Percentiles rank a stretch among this genome's conserved stretches.
Evolutionary conservation across 495 filamentous ascomycete species (phyloP).

Genomic region (Glonium stellatum): DNA sequence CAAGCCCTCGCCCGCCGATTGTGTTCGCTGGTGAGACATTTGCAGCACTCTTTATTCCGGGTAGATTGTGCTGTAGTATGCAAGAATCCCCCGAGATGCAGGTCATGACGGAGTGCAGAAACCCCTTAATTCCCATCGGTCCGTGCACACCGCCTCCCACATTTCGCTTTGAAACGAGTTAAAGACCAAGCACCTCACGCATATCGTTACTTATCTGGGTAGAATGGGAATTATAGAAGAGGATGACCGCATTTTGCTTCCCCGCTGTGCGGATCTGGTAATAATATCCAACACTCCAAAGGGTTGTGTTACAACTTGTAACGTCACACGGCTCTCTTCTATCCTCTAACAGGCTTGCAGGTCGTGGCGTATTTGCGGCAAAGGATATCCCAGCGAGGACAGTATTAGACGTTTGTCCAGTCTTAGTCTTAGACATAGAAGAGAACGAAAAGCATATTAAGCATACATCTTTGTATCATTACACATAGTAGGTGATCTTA

Average conservation of each 20-base stretch:
- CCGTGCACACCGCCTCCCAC: not conserved
- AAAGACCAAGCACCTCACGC: not conserved
- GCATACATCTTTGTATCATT: conserved; percentile 47
- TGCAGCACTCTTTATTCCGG: not conserved
- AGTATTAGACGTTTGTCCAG: conserved; percentile 47
- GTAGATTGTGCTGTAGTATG: not conserved
- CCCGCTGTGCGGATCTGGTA: conserved; percentile 21
- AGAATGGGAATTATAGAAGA: conserved; percentile 1
- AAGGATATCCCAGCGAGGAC: conserved; percentile 42
- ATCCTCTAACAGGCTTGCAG: conserved; percentile 29
- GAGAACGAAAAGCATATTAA: conserved; percentile 45
- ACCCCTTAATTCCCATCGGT: not conserved
- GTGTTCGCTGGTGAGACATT: conserved; percentile 33
- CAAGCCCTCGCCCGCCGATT: conserved; percentile 51
- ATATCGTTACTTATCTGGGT: not conserved
- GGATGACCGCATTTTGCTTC: conserved; percentile 11
- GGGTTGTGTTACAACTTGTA: conserved; percentile 21
- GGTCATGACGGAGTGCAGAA: not conserved
- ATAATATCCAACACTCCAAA: conserved; percentile 28
- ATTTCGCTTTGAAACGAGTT: not conserved
- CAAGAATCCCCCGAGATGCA: not conserved
- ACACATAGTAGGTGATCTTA: conserved; percentile 46
- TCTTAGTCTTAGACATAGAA: conserved; percentile 42
- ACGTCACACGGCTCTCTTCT: conserved; percentile 3
- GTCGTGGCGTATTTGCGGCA: conserved; percentile 48